A percentile compares a stretch with the other conserved stretches of the same genome.
These are phyloP conservation scores for Mucor velutinosus DNA, from an alignment of 371 early-diverging fungal species.

Conservation along the genomic window DNA sequence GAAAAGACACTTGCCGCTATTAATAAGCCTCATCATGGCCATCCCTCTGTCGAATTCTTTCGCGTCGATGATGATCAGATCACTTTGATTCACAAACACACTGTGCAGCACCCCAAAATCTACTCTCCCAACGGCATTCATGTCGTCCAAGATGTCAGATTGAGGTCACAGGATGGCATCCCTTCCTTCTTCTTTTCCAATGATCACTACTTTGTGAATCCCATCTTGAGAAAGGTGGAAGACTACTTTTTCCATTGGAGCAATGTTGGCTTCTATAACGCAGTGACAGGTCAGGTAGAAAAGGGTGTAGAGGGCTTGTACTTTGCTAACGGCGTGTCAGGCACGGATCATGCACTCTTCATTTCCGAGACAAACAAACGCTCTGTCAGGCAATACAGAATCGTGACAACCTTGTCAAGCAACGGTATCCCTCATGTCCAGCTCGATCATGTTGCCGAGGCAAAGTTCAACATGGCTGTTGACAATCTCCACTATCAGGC, in stretches of 20 bases:
- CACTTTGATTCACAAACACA: constrained; percentile 19
- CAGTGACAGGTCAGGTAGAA: constrained; percentile 22
- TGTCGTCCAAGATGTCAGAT: constrained; percentile 20
- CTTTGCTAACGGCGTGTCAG: constrained; percentile 45
- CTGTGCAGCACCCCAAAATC: constrained; percentile 27
- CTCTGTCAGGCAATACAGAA: constrained; percentile 25
- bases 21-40: constrained; percentile 20
- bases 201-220: constrained; percentile 29
- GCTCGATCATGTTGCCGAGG: constrained; percentile 18
- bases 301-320: constrained; percentile 26
- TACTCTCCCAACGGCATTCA: constrained; percentile 39
- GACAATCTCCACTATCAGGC: constrained; percentile 37
- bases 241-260: constrained; percentile 28
- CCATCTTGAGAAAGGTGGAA: constrained; percentile 29
- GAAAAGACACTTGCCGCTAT: constrained; percentile 17
- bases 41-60: constrained; percentile 30
- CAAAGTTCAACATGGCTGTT: constrained; percentile 28
- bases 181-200: constrained; percentile 50
- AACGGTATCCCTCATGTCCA: constrained; percentile 7
- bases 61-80: constrained; percentile 1
- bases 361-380: constrained; percentile 31
- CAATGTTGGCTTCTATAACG: constrained; percentile 39
- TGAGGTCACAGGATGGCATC: constrained; percentile 32
- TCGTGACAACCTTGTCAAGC: not conserved
- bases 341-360: constrained; percentile 34